Evolutionary conservation across 768 basidiomycete species (phyloP).

Genomic region (Pleurotus giganteus): DNA sequence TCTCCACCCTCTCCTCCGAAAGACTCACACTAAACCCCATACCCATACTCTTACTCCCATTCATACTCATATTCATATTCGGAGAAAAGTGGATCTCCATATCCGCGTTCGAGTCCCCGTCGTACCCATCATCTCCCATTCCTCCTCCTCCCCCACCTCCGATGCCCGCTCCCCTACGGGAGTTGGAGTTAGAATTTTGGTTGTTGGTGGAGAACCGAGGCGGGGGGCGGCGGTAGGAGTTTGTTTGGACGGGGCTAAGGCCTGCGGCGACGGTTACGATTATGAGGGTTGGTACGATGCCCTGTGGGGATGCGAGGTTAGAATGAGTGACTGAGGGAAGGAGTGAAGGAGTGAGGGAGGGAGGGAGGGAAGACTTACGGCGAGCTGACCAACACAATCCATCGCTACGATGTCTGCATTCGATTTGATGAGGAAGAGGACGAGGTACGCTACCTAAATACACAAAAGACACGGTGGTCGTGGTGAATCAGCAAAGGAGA

Average conservation of each 20-base stretch:
- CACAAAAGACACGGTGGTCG: no score
- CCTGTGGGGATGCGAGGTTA: background rate
- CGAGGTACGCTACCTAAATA: background rate
- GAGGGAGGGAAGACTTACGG: background rate
- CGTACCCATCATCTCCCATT: no score
- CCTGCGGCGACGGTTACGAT: background rate
- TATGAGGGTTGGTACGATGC: background rate
- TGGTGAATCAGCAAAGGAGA: background rate
- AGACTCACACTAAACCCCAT: no score
- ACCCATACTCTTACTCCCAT: no score
- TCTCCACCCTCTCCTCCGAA: no score
- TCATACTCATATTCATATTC: no score
- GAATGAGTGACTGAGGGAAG: background rate
- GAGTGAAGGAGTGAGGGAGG: background rate
- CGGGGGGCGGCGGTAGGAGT: background rate
- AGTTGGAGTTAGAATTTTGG: no score
- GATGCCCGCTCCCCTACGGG: no score
- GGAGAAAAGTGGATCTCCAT: no score
- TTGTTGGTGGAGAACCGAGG: background rate
- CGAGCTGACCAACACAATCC: constrained; percentile 1
- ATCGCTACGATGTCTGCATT: constrained; percentile 8
- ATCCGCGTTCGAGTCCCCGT: no score
- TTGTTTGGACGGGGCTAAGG: background rate
- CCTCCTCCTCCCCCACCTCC: no score
- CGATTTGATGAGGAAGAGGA: constrained; percentile 3